Base-by-base conservation (phyloP, 345 rosid genomes). In the Populus tremula region DNA sequence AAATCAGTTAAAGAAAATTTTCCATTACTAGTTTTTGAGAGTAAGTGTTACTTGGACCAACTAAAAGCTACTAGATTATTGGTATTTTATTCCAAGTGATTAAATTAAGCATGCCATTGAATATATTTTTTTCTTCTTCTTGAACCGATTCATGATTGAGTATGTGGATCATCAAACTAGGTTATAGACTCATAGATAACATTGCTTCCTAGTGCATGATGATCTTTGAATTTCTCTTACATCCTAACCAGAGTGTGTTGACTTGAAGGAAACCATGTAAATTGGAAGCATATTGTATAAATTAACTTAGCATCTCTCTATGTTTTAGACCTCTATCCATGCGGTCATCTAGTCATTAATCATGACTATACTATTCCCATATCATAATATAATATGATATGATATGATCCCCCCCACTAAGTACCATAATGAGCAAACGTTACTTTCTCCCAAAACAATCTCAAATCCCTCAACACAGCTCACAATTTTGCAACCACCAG, bases 361-460 rank as follows among this genome's bases (percentile, higher is more conserved):
- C 17, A 63, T 73, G 61, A 63, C 71, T 54, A 43, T 1, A 12
- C 12, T 13, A 78, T 12, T 72, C 66, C 71, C 18, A 25, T 21
- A 68, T 66, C 67, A 76, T 71, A 75, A 16, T 75, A 49, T 70
- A 56, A 43, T 10, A 41, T 10, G 3, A 33, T 33, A 33, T 50
- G 47, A 59, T 20, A 69, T 67, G 47, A 47, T 39, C 25, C 47
- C 78, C 74, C 35, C 78, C 65, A 71, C 81, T 56, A 64, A 53
- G 61, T 17, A 0, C 54, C 21, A 16, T 16, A 49, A 16, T 49
- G 18, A 49, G 54, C 6, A 17, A 14, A 14, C 54, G 54, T 16
- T 16, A 49, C 54, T 49, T 49, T 49, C 54, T 49, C 56, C 56
- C 21, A 50, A 5, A 17, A 50, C 20, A 50, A 50, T 16, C 14